A percentile compares a stretch with the other conserved stretches of the same genome.
Evolutionary conservation across 345 rosid genomes (phyloP).

Genomic region (Trapa bicornis): DNA sequence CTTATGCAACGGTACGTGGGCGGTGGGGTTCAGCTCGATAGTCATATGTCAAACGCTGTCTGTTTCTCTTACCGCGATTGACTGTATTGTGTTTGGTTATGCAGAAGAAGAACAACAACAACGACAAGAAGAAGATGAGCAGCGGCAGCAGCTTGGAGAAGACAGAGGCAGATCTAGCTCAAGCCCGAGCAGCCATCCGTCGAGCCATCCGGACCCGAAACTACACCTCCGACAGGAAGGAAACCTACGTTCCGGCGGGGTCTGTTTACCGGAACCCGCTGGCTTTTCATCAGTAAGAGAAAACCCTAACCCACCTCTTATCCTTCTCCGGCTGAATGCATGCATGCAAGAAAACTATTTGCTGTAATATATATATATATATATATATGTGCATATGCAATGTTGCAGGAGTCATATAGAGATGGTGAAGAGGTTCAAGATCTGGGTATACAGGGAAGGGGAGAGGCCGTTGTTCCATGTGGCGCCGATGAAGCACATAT

Average conservation of each 20-base stretch:
- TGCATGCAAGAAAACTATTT: too few species aligned
- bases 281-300: conserved; percentile 70
- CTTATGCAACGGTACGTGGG: not conserved
- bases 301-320: not conserved
- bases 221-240: conserved; percentile 26
- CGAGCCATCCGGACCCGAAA: conserved; percentile 30
- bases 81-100: not conserved
- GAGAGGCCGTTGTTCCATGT: conserved; percentile 12
- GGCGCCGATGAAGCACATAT: conserved; percentile 10
- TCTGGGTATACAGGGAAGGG: conserved; percentile 17
- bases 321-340: not conserved
- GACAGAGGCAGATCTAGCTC: conserved; percentile 19
- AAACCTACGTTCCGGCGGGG: conserved; percentile 39
- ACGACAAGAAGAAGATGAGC: conserved; percentile 5
- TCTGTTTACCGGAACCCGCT: conserved; percentile 40
- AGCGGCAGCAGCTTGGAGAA: conserved; percentile 5
- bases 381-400: not conserved
- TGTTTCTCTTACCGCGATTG: not conserved
- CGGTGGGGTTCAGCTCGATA: not conserved
- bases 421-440: conserved; percentile 18
- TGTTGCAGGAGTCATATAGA: conserved; percentile 15
- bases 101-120: conserved; percentile 5
- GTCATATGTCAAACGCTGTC: not conserved
- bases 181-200: conserved; percentile 20
- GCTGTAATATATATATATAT: too few species aligned